Evolutionary conservation across 2,329 filamentous ascomycete genomes (phyloP), one percentile per base, ranked within the genome.

Genomic region (Neodidymelliopsis sp.): DNA sequence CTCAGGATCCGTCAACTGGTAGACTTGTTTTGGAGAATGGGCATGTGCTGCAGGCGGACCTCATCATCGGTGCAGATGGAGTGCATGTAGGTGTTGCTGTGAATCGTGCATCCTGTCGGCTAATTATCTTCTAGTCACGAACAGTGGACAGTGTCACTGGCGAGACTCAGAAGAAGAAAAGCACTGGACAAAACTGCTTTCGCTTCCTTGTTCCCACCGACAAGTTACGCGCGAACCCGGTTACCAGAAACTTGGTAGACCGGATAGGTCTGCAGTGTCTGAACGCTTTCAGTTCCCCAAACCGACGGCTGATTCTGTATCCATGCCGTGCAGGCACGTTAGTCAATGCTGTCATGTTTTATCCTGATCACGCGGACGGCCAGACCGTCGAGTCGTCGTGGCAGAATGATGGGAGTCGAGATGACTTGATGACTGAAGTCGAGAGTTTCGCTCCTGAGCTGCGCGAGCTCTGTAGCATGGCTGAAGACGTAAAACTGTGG

Each of bases 161-260:
- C 18, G 15, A 36, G 16, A 16, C 25, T 22, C 31, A 34, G 12
- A 44, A 29, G n/a, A 44, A 29, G 12, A 23, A 18, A 3, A 44
- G 31, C 23, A 44, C 41, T 10, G 31, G 41, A 11, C 41, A 44
- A 18, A 44, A 28, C 11, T 44, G 41, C 24, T 44, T 28, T n/a
- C 41, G 41, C 13, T 44, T 44, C 24, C 31, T 44, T 11, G 31
- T 44, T 8, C 31, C 41, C 2, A 44, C 30, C 3, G 31, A 44
- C 11, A 44, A 44, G 24, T 13, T 15, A 15, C 8, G 16, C 16
- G 16, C 3, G 16, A 36, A 23, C 13, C 31, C 23, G 11, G n/a
- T 25, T 10, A 15, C 33, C 24, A 29, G 15, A 13, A 16, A 9
- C 7, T 11, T 38, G 11, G 12, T 38, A 10, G 15, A 33, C 12